A percentile compares a stretch with the other conserved stretches of the same genome.
Evolutionary conservation across 1,284 basidiomycete genomes (phyloP).

Genomic region (Coniophora puteana): DNA sequence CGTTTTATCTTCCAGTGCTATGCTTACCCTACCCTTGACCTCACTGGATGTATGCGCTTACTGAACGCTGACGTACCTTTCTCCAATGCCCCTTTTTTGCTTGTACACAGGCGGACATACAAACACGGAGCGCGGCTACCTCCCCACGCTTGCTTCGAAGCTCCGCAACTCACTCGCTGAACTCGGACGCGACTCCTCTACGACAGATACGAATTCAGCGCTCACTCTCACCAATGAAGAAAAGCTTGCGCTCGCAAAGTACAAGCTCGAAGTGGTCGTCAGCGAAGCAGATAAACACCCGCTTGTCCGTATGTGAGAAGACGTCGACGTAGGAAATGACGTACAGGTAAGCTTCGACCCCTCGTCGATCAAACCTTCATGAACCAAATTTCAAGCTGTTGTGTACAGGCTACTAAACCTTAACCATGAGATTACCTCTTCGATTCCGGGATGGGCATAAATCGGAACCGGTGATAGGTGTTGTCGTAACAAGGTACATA

Average conservation of each 20-base stretch:
- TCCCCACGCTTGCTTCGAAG: conserved; percentile 63
- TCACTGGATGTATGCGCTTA: conserved; percentile 7
- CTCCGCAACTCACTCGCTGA: conserved; percentile 36
- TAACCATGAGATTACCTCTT: too few species aligned
- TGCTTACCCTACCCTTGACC: conserved; percentile 6
- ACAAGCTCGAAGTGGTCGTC: conserved; percentile 46
- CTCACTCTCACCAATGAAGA: conserved; percentile 28
- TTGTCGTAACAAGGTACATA: too few species aligned
- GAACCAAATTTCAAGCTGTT: too few species aligned
- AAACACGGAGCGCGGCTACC: conserved; percentile 87
- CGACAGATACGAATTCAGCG: conserved; percentile 38
- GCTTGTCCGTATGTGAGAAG: conserved; percentile 43
- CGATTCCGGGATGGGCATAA: too few species aligned
- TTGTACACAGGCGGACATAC: conserved; percentile 64
- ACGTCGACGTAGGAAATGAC: too few species aligned
- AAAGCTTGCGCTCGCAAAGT: conserved; percentile 23
- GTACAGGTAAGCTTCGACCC: too few species aligned
- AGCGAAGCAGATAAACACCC: conserved; percentile 62
- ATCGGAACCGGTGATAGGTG: too few species aligned
- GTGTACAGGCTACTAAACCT: too few species aligned
- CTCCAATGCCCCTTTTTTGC: neutral
- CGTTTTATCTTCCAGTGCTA: conserved; percentile 15
- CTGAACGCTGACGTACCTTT: conserved; percentile 1
- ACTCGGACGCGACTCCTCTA: conserved; percentile 26
- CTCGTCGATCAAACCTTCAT: too few species aligned